Percentiles rank a stretch among this genome's conserved stretches.
Conservation (phyloP, 768 basidiomycete species). For the Suillus sp. region DNA sequence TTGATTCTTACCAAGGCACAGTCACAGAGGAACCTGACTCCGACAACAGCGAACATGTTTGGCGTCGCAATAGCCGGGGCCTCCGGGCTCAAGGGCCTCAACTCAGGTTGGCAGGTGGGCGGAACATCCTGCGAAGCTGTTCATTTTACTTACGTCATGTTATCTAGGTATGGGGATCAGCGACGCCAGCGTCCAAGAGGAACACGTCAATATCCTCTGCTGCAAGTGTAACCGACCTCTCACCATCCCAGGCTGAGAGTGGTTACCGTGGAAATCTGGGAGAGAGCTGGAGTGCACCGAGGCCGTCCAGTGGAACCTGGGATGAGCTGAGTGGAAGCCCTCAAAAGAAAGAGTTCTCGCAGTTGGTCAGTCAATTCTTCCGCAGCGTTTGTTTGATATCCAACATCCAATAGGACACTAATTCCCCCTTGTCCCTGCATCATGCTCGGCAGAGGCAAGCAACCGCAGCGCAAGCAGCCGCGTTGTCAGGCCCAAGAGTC, state of each 20-base stretch:
- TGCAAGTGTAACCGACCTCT: conserved; percentile 51
- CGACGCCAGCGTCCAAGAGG: conserved; percentile 50
- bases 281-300: conserved; percentile 54
- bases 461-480: conserved; percentile 37
- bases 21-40: conserved; percentile 49
- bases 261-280: conserved; percentile 47
- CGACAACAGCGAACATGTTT: conserved; percentile 48
- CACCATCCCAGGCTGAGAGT: conserved; percentile 46
- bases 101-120: conserved; percentile 69
- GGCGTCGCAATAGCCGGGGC: conserved; percentile 51
- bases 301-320: conserved; percentile 59
- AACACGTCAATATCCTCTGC: conserved; percentile 66
- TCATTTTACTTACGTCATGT: conserved; percentile 14
- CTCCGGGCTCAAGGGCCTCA: conserved; percentile 51
- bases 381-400: conserved; percentile 13
- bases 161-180: conserved; percentile 60
- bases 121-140: conserved; percentile 17
- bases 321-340: conserved; percentile 55
- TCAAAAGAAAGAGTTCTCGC: conserved; percentile 50
- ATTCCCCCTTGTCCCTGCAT: conserved; percentile 45
- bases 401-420: conserved; percentile 40
- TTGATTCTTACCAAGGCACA: conserved; percentile 34
- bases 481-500: conserved; percentile 43
- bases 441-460: conserved; percentile 50
- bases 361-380: conserved; percentile 44